These are phyloP conservation scores for Scenedesmus sp. DNA, from an alignment of 163 green algal genomes.

Conservation along the genomic window DNA sequence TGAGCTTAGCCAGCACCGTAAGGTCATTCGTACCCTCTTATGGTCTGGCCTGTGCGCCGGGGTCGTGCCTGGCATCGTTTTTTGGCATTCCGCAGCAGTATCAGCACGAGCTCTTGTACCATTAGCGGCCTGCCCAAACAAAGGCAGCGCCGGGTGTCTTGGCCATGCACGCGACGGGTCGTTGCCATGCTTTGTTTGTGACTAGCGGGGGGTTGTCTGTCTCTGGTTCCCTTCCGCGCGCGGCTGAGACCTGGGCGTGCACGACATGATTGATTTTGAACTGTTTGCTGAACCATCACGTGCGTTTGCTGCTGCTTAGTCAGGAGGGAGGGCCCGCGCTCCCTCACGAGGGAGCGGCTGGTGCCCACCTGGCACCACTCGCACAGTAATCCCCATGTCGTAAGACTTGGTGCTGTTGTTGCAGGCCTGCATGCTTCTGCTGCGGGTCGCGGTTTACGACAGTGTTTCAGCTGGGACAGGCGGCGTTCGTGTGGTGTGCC, in stretches of 20 bases:
- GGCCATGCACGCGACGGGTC: neutral
- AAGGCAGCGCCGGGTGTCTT: neutral
- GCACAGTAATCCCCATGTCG: neutral
- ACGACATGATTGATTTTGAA: neutral
- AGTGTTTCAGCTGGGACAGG: neutral
- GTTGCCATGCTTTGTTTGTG: conserved; percentile 1
- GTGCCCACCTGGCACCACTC: neutral
- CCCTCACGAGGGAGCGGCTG: neutral
- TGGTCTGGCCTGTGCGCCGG: neutral
- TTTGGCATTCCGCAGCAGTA: neutral
- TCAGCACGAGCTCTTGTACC: conserved; percentile 8
- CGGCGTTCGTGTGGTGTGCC: neutral
- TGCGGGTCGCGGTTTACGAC: neutral
- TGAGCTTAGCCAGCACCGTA: neutral
- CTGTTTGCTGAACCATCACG: neutral
- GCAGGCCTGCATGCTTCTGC: neutral
- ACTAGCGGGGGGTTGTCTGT: neutral
- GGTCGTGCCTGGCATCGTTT: neutral
- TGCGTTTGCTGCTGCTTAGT: neutral
- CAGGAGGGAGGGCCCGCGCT: neutral
- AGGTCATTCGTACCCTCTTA: neutral
- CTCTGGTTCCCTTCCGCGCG: neutral
- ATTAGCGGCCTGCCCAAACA: neutral
- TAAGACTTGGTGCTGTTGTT: conserved; percentile 3
- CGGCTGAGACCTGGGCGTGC: neutral